A percentile compares a stretch with the other conserved stretches of the same genome.
Evolutionary conservation across 768 basidiomycete genomes (phyloP).

Genomic region (Tricholoma bakamatsutake): DNA sequence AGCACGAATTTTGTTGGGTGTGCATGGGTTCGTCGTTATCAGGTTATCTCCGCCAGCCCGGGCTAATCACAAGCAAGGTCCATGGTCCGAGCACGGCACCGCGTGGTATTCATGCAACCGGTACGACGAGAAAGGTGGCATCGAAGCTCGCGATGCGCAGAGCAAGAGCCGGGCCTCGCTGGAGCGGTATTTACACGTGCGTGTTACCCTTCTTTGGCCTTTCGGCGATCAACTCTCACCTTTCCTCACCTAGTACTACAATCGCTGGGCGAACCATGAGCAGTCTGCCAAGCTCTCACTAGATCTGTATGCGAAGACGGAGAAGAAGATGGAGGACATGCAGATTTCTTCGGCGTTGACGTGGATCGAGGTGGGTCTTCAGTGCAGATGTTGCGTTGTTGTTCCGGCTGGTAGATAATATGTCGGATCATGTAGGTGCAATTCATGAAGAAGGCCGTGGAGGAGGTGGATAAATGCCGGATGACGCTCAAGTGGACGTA

Average conservation of each 20-base stretch:
- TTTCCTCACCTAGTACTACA: constrained; percentile 73
- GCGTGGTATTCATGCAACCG: constrained; percentile 98
- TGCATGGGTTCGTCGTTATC: constrained; percentile 74
- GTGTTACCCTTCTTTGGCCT: constrained; percentile 22
- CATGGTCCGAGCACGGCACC: constrained; percentile 96
- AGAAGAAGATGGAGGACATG: constrained; percentile 99
- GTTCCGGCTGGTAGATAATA: background rate
- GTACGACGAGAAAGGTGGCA: constrained; percentile 87
- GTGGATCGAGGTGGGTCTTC: constrained; percentile 80
- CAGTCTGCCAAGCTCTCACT: constrained; percentile 96
- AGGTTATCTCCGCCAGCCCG: constrained; percentile 8
- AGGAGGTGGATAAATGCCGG: constrained; percentile 83
- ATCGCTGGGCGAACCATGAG: constrained; percentile 99
- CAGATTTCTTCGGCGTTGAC: constrained; percentile 87
- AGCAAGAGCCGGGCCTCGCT: constrained; percentile 85
- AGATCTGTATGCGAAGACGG: constrained; percentile 89
- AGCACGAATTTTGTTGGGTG: constrained; percentile 98
- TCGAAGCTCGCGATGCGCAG: constrained; percentile 88
- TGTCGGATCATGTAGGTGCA: constrained; percentile 39
- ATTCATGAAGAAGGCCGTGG: constrained; percentile 98
- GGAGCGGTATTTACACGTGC: constrained; percentile 92
- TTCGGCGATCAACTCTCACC: background rate
- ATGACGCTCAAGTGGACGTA: constrained; percentile 99
- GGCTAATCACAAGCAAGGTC: constrained; percentile 46
- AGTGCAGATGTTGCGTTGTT: background rate